phyloP scores from a whole-genome alignment of 345 rosid species.

The Eucalyptus grandis region DNA sequence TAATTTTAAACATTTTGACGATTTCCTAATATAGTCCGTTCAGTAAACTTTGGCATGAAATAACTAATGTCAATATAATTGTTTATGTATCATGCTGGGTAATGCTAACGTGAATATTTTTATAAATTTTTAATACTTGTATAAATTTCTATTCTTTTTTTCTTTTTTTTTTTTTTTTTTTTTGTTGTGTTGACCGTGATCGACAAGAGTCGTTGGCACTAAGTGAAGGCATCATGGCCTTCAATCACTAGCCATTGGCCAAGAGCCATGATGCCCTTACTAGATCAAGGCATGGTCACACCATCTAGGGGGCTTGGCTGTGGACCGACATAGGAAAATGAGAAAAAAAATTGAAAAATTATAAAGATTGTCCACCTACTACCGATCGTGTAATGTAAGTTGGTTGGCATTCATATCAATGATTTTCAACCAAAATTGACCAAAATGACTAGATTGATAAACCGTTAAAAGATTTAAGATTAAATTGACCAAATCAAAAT shows the following conservation, averaged over 20 bases:
- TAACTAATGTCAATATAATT: fast-evolving
- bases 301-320: fast-evolving
- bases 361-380: background rate
- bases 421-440: fast-evolving
- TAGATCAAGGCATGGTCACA: background rate
- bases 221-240: background rate
- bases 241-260: background rate
- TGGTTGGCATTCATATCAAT: fast-evolving
- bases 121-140: background rate
- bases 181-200: fast-evolving
- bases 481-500: fast-evolving
- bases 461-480: fast-evolving
- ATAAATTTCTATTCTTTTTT: fast-evolving
- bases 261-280: background rate
- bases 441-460: fast-evolving
- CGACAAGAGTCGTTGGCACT: background rate
- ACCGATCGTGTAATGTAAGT: fast-evolving
- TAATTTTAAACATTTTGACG: fast-evolving
- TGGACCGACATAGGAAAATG: fast-evolving
- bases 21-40: background rate
- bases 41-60: fast-evolving
- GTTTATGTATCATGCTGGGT: too few species aligned
- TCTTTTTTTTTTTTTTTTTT: fast-evolving
- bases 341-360: fast-evolving
- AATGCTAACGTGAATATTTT: fast-evolving